A percentile compares a stretch with the other conserved stretches of the same genome.
Evolutionary conservation across 1,284 basidiomycete species (phyloP).

Genomic region (Sporisorium graminicola): DNA sequence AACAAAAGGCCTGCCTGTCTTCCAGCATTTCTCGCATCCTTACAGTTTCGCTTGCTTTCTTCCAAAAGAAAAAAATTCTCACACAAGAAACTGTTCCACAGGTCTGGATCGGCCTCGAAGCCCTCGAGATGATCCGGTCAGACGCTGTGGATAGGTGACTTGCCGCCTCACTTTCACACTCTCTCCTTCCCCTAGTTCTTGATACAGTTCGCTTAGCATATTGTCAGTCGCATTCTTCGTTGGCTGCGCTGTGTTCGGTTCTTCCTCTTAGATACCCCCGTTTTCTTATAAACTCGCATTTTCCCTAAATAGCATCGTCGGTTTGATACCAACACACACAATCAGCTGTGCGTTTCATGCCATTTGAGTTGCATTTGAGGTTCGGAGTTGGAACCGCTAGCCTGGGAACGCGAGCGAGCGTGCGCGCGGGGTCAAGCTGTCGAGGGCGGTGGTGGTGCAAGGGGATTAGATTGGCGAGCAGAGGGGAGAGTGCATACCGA

Average conservation of each 20-base stretch:
- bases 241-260: neutral
- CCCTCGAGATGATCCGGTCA: neutral
- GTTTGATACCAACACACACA: neutral
- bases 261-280: constrained; percentile 5
- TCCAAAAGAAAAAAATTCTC: neutral
- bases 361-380: too few relatives aligned
- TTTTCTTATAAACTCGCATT: neutral
- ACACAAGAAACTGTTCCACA: neutral
- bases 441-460: too few relatives aligned
- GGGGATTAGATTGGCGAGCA: too few relatives aligned
- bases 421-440: too few relatives aligned
- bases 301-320: neutral
- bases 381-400: too few relatives aligned
- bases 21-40: neutral
- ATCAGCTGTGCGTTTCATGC: too few relatives aligned
- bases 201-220: neutral
- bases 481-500: neutral
- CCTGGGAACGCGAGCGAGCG: too few relatives aligned
- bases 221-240: neutral
- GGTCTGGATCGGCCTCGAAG: neutral
- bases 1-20: too few relatives aligned
- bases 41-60: neutral
- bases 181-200: neutral
- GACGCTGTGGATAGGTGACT: too few relatives aligned
- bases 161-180: too few relatives aligned